Evolutionary conservation across 768 basidiomycete genomes (phyloP).

Genomic region (Auricularia heimuer): DNA sequence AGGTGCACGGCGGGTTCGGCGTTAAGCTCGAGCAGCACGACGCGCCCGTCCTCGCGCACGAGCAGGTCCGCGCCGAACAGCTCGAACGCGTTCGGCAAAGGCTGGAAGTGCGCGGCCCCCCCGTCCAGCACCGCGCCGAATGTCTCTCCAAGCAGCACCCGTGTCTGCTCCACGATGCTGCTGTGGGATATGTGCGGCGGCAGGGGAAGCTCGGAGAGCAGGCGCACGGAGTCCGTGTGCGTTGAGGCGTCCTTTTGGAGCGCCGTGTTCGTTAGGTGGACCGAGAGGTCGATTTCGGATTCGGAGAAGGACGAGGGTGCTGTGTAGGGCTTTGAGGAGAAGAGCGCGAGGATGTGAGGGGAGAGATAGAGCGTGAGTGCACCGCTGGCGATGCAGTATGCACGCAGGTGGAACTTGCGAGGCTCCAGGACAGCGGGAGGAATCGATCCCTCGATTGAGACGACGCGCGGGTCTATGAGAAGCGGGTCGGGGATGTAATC

Average conservation of each 20-base stretch:
- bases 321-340: slow-evolving; percentile 65
- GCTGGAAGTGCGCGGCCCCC: slow-evolving; percentile 30
- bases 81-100: slow-evolving; percentile 87
- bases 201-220: slow-evolving; percentile 61
- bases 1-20: slow-evolving; percentile 94
- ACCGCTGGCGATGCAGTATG: slow-evolving; percentile 73
- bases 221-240: slow-evolving; percentile 44
- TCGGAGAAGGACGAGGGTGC: slow-evolving; percentile 24
- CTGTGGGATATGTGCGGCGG: slow-evolving; percentile 32
- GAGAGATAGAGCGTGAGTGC: slow-evolving; percentile 75
- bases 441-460: slow-evolving; percentile 25
- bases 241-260: slow-evolving; percentile 41
- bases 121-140: slow-evolving; percentile 76
- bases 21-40: slow-evolving; percentile 84
- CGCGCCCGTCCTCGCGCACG: slow-evolving; percentile 33
- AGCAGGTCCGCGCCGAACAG: slow-evolving; percentile 93
- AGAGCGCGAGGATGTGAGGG: slow-evolving; percentile 75
- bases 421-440: slow-evolving; percentile 28
- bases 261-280: slow-evolving; percentile 90
- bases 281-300: slow-evolving; percentile 42
- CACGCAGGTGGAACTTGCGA: slow-evolving; percentile 87
- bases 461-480: slow-evolving; percentile 51
- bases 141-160: slow-evolving; percentile 60
- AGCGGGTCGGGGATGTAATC: slow-evolving; percentile 78
- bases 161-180: slow-evolving; percentile 52